A percentile compares a stretch with the other conserved stretches of the same genome.
These are phyloP conservation scores for Przewalskia tangutica DNA, from an alignment of 257 asterid species.

Conservation along the genomic window DNA sequence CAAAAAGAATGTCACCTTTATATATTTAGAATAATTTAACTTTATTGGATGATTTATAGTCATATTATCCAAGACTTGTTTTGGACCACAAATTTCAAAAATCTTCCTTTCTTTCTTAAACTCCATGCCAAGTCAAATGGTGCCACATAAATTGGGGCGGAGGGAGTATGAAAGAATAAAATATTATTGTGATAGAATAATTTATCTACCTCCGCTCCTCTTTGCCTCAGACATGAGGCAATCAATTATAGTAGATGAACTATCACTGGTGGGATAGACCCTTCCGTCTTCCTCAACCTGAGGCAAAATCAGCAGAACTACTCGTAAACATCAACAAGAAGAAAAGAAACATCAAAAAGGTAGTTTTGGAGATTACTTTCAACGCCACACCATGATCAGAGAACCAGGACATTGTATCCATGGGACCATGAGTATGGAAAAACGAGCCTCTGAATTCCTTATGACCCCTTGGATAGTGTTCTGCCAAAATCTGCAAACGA, in stretches of 20 bases:
- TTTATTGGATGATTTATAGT: no score
- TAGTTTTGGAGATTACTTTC: conserved; percentile 36
- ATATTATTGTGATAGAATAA: neutral
- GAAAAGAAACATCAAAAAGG: neutral
- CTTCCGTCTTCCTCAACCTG: conserved; percentile 90
- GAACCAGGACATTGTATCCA: conserved; percentile 93
- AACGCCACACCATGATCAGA: conserved; percentile 66
- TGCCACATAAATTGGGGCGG: no score
- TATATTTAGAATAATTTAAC: no score
- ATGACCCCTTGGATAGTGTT: conserved; percentile 82
- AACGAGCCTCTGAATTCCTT: conserved; percentile 90
- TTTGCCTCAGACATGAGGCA: conserved; percentile 86
- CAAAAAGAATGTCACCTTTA: no score
- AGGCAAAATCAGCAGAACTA: conserved; percentile 16
- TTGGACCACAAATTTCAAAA: no score
- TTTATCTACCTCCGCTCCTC: conserved; percentile 60
- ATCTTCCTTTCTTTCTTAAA: no score
- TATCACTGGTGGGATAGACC: conserved; percentile 80
- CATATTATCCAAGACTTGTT: no score
- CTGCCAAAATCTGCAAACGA: conserved; percentile 55
- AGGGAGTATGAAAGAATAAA: neutral
- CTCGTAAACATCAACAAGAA: neutral
- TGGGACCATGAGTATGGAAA: conserved; percentile 70
- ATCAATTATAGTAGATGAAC: conserved; percentile 71
- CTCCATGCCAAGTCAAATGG: no score